phyloP scores from a whole-genome alignment of 2,329 filamentous ascomycete genomes.

The Monosporascus sp. region DNA sequence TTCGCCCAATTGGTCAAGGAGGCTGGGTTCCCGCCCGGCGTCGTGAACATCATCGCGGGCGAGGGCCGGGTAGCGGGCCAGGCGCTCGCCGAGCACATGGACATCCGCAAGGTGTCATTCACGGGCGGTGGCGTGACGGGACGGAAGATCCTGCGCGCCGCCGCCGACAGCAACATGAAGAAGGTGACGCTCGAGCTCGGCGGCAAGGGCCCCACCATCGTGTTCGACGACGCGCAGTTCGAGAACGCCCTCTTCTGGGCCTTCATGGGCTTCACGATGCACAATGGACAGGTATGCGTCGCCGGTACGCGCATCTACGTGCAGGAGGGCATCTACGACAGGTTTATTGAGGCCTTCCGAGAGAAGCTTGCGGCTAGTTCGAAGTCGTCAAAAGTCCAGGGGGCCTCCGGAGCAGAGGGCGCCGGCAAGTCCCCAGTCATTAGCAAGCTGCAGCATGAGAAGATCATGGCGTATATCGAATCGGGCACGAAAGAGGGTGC shows the following conservation, averaged over 20 bases:
- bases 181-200: conserved; percentile 75
- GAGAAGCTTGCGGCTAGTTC: conserved; percentile 55
- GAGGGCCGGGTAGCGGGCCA: conserved; percentile 74
- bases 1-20: conserved; percentile 63
- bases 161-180: conserved; percentile 69
- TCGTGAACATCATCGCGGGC: conserved; percentile 68
- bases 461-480: conserved; percentile 76
- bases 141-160: conserved; percentile 70
- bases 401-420: conserved; percentile 47
- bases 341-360: conserved; percentile 71
- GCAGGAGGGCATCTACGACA: conserved; percentile 78
- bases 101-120: conserved; percentile 75
- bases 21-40: conserved; percentile 70
- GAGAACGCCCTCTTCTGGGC: conserved; percentile 70
- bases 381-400: too few species aligned
- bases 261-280: conserved; percentile 61
- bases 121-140: conserved; percentile 67
- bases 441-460: conserved; percentile 75
- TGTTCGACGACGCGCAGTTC: conserved; percentile 71
- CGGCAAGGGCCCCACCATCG: conserved; percentile 72
- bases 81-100: conserved; percentile 68
- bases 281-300: conserved; percentile 60
- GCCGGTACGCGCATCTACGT: conserved; percentile 78
- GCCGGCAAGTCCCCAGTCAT: conserved; percentile 81
- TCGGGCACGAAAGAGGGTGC: conserved; percentile 54